Percentiles rank a stretch among this genome's conserved stretches.
These are phyloP conservation scores for Chlamydomonas eustigma DNA, from an alignment of 139 green algal species.

Conservation along the genomic window DNA sequence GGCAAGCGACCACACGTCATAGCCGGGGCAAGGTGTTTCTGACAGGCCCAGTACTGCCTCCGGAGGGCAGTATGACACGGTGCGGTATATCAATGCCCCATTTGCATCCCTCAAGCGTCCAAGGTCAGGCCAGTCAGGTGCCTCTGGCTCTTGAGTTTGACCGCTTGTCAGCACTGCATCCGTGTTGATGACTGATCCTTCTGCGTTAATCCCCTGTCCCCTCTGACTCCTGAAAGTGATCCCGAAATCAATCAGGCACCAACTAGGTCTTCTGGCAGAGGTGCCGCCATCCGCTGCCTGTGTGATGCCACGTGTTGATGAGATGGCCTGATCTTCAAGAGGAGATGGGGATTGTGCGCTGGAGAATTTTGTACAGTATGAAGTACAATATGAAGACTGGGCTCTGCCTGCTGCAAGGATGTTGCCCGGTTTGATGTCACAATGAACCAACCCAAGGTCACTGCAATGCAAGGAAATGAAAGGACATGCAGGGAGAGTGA, in stretches of 20 bases:
- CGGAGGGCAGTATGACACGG: not conserved
- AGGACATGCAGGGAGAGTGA: not conserved
- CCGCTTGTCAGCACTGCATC: no score
- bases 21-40: not conserved
- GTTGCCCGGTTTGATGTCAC: slow-evolving; percentile 13
- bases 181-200: no score
- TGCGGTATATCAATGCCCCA: slow-evolving; percentile 6
- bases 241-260: slow-evolving; percentile 11
- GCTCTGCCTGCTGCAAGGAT: no score
- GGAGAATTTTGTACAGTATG: no score
- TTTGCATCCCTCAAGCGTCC: no score
- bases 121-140: no score
- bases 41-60: slow-evolving; percentile 1
- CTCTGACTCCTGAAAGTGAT: no score
- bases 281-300: not conserved
- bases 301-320: no score
- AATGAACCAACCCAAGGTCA: slow-evolving; percentile 5
- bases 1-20: slow-evolving; percentile 11
- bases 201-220: no score
- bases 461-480: not conserved
- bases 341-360: not conserved
- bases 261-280: not conserved
- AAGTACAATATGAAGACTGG: no score
- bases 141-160: no score
- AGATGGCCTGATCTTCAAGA: no score